phyloP scores from a whole-genome alignment of 257 asterid genomes.

The Primulina huaijiensis region DNA sequence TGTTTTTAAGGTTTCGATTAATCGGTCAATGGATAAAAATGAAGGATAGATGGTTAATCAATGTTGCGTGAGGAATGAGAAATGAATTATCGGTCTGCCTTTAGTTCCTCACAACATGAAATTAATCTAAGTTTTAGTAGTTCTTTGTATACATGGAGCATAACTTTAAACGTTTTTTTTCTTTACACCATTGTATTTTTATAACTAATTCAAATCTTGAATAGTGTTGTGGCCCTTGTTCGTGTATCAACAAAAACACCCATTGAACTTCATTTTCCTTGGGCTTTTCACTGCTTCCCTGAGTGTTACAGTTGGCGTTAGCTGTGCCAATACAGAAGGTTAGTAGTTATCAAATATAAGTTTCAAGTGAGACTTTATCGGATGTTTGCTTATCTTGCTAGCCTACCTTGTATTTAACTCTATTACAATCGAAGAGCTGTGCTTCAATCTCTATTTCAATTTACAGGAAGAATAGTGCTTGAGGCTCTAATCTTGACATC shows the following conservation, averaged over 20 bases:
- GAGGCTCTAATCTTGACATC: slow-evolving; percentile 92
- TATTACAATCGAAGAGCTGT: neutral
- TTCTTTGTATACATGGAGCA: neutral
- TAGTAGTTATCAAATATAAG: slow-evolving; percentile 23
- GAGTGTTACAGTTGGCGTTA: slow-evolving; percentile 87
- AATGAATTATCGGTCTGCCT: neutral
- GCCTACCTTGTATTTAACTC: neutral
- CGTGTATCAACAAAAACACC: slow-evolving; percentile 87
- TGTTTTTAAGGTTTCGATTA: neutral
- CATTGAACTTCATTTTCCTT: slow-evolving; percentile 83
- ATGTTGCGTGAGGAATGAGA: neutral
- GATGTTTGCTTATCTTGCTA: neutral
- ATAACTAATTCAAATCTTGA: slow-evolving; percentile 22
- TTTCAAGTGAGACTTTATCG: slow-evolving; percentile 4
- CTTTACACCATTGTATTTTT: slow-evolving; percentile 5
- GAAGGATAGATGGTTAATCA: neutral
- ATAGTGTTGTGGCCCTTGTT: slow-evolving; percentile 91
- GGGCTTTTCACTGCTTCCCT: slow-evolving; percentile 83
- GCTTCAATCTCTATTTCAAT: neutral
- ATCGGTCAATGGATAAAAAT: neutral
- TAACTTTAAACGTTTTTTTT: neutral
- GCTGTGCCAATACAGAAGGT: slow-evolving; percentile 97
- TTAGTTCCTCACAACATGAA: neutral
- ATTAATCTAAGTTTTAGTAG: neutral
- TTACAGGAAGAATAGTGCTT: slow-evolving; percentile 81